Evolutionary conservation across 139 green algal species (phyloP), one percentile per base, ranked within the genome.

Genomic region (Micractinium conductrix): DNA sequence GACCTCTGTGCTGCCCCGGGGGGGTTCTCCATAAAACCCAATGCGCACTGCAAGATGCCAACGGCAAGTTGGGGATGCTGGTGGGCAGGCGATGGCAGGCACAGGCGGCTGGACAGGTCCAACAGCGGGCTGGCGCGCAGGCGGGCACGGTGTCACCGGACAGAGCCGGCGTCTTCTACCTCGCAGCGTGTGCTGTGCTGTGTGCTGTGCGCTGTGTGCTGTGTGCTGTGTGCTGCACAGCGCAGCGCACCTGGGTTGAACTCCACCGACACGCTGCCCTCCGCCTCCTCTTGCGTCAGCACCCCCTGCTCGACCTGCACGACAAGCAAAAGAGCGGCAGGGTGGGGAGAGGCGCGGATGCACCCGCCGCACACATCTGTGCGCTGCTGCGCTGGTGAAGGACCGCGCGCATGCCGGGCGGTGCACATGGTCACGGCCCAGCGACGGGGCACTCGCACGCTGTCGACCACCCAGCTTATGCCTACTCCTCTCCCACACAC

Each of bases 191-290:
- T n/a, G n/a, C n/a, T n/a, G n/a, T n/a, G n/a, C n/a, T n/a, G n/a
- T n/a, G n/a, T n/a, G n/a, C n/a, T n/a, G n/a, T n/a, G n/a, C n/a
- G n/a, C n/a, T n/a, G n/a, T n/a, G n/a, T n/a, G n/a, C n/a, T n/a
- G 48, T 58, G 48, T 58, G 16, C 48, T 16, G 48, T 24, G 12
- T 58, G 48, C 12, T 16, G 2, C 35, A 74, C 37, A 74, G 37
- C 17, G 16, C 1, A 28, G 4, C 58, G 10, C 17, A 24, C 93
- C 93, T 14, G 96, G 96, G 82, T 99, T 99, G 89, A 98, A 99
- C 86, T 98, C 93, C 0, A 92, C 89, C 6, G 76, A 78, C 53
- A 98, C 94, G 80, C 83, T 90, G 2, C 84, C 89, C 68, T 98
- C 92, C 26, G 93, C 85, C 72, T 99, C 94, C 28, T 91, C 85